phyloP scores from a whole-genome alignment of 257 asterid genomes.

The Striga asiatica region DNA sequence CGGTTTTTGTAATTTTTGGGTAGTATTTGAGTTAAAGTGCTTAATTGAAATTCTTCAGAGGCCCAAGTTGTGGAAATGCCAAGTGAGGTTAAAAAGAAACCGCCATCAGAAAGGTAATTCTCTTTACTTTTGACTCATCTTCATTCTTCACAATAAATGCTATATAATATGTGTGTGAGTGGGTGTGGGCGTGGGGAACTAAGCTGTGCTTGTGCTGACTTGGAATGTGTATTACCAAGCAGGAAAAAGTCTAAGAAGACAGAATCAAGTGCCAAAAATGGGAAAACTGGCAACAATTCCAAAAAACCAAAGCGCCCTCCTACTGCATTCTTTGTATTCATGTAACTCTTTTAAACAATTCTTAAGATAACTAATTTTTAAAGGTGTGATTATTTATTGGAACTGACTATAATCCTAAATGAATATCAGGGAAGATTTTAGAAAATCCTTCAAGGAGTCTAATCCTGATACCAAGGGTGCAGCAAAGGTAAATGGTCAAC shows the following conservation, averaged over 20 bases:
- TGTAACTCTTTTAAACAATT: slow-evolving; percentile 24
- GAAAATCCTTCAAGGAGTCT: slow-evolving; percentile 55
- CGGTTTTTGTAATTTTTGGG: neutral
- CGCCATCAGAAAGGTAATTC: slow-evolving; percentile 35
- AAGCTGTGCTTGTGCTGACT: neutral
- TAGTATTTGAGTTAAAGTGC: neutral
- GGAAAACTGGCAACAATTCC: slow-evolving; percentile 38
- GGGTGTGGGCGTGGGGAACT: neutral
- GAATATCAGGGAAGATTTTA: slow-evolving; percentile 50
- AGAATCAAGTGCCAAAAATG: slow-evolving; percentile 36
- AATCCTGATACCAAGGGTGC: slow-evolving; percentile 67
- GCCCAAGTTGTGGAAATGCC: slow-evolving; percentile 51
- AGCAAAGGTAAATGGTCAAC: slow-evolving; percentile 30
- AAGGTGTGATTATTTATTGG: neutral
- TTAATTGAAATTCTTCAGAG: slow-evolving; percentile 24
- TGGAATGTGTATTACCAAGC: neutral
- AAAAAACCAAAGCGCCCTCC: slow-evolving; percentile 60
- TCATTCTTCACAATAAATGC: neutral
- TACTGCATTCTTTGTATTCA: slow-evolving; percentile 76
- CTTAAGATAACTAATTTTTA: neutral
- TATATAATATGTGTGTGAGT: neutral
- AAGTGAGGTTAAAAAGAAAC: slow-evolving; percentile 37
- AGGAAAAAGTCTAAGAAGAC: slow-evolving; percentile 40
- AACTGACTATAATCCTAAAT: neutral
- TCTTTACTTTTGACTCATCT: neutral